Evolutionary conservation across 257 asterid genomes (phyloP), one percentile per base, ranked within the genome.

Genomic region (Echites panduratus): DNA sequence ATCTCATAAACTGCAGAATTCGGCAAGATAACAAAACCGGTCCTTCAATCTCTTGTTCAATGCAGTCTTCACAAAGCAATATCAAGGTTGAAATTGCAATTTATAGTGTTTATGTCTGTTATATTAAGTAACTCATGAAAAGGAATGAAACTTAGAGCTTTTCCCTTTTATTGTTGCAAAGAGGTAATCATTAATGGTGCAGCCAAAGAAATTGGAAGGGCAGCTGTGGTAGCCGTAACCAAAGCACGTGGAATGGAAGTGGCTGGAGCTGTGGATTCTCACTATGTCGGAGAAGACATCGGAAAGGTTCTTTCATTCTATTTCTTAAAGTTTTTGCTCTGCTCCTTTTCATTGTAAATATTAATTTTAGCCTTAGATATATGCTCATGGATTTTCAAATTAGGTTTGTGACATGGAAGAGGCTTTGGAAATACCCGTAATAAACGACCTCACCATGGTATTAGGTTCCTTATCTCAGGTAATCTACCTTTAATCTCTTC

Each of bases 401-500:
- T 78, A 87, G 94, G 89, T 92, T 10, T 90, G 97, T 81, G 96
- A 71, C 71, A 86, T 90, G 98, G 97, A 90, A 78, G 97, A 93
- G 81, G 82, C 93, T 64, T 70, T 93, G 86, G 98, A 90, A 75
- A 81, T 93, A 40, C 98, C 98, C 2, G 85, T 90, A 73, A 78
- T 93, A 14, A 93, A 78, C 72, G 98, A 93, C 82, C 88, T 93
- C 41, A 85, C 95, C 53, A 85, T 93, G 97, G 93, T 93, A 24
- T 70, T 93, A 67, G 98, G 95, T 63, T 93, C 98, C 29, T 85
- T 92, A 77, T 93, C 98, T 44, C 98, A 90, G 95, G 98, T 92
- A 10, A 76, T 32, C 40, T 11, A 20, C 12, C n/a, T 1, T 1
- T 47, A 19, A 12, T 2, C 32, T 3, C 45, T 20, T 19, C 27